phyloP scores from a whole-genome alignment of 2,329 filamentous ascomycete genomes.

The Claviceps spartinae region DNA sequence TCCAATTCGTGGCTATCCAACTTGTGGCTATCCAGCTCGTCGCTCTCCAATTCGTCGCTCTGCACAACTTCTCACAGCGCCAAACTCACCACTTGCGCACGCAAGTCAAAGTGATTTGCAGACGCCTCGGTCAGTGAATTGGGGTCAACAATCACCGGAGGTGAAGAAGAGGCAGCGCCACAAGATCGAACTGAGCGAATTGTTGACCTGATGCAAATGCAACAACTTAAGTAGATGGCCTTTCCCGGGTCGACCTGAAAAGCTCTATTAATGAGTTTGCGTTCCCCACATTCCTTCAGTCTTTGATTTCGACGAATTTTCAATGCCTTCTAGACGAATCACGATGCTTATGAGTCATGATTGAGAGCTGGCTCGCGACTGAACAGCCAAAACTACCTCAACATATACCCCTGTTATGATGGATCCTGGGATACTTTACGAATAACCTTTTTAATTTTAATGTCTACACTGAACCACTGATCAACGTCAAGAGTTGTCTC shows the following conservation, averaged over 20 bases:
- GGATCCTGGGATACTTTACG: no score
- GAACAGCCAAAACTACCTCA: background rate
- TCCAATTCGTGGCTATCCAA: constrained; percentile 1
- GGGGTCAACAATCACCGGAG: background rate
- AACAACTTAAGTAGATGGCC: background rate
- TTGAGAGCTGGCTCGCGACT: background rate
- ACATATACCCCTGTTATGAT: background rate
- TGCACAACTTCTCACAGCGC: constrained; percentile 1
- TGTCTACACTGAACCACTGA: background rate
- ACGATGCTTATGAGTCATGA: background rate
- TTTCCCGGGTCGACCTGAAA: background rate
- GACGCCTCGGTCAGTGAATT: background rate
- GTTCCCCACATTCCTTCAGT: background rate
- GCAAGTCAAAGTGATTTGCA: background rate
- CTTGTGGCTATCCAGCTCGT: background rate
- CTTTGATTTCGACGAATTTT: background rate
- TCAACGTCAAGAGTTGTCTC: background rate
- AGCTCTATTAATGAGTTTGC: background rate
- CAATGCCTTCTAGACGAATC: background rate
- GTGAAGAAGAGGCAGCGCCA: background rate
- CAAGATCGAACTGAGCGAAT: background rate
- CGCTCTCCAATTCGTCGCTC: background rate
- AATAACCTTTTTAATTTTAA: background rate
- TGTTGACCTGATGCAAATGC: background rate
- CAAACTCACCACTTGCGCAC: background rate